Base-by-base conservation (phyloP, 768 basidiomycete genomes). In the Boletus insuetus region DNA sequence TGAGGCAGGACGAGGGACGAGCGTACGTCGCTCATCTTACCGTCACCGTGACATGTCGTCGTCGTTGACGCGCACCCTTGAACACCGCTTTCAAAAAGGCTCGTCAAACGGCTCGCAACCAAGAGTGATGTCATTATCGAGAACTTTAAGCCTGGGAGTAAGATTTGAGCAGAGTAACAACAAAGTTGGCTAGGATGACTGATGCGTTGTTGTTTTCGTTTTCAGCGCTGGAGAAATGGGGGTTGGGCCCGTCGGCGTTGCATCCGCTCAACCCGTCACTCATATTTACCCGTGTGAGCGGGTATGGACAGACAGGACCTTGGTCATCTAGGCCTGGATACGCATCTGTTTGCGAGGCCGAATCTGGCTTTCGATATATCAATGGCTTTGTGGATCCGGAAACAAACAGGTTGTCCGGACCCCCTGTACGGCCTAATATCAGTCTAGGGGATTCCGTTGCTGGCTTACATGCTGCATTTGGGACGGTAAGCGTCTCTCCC, bases 221-320 rank as follows among this genome's bases (percentile, higher is more conserved):
- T 37, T 17, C 59, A 88, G 86, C 86, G 2, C 75, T 89, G 10
- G 86, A 88, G 63, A 86, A 82, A 69, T 87, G 86, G 85, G 75
- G 75, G 1, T 73, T 88, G 35, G 84, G 84, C 6, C 85, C 85
- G 3, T 70, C 70, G 12, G 76, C 77, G 51, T 65, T 88, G 5
- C 82, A 80, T 20, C 84, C 82, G n/a, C 82, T 84, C 56, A 95
- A 96, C 62, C 89, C 92, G 0, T 86, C 84, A 49, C 79, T 98
- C 54, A 91, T 98, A 63, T 94, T 91, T 66, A 96, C 94, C 8
- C 91, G 94, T 58, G 84, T 89, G 20, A 86, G 85, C 58, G 86
- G 87, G 9, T 89, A 87, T 59, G 86, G 87, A 3, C 87, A 89
- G 62, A 87, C 84, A 0, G 87, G 86, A 2, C 86, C 87, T 20